These are phyloP conservation scores for Pseudogymnoascus sp. DNA, from an alignment of 2,329 filamentous ascomycete species.

Conservation along the genomic window DNA sequence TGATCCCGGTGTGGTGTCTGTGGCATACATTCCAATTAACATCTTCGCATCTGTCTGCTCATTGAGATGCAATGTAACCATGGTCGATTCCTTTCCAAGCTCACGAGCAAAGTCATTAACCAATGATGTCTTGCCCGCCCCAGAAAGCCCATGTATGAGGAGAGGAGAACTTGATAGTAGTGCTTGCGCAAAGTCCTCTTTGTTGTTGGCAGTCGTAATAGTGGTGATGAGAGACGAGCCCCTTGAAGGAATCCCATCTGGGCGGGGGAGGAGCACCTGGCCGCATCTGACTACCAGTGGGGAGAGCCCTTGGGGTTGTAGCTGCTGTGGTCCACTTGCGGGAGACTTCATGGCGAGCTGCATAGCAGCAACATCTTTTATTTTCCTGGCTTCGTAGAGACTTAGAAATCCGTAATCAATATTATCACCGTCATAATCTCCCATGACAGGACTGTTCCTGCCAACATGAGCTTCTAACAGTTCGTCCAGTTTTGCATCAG, in stretches of 20 bases:
- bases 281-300: constrained; percentile 57
- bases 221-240: constrained; percentile 58
- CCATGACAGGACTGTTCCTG: constrained; percentile 50
- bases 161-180: constrained; percentile 64
- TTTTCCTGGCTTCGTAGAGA: constrained; percentile 43
- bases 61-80: constrained; percentile 93
- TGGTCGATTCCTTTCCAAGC: constrained; percentile 68
- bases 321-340: not conserved
- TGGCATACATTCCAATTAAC: constrained; percentile 88
- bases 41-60: constrained; percentile 98
- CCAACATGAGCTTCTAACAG: constrained; percentile 62
- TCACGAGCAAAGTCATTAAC: constrained; percentile 74
- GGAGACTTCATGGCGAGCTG: not conserved
- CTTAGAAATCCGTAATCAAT: constrained; percentile 73
- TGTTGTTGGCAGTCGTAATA: constrained; percentile 62
- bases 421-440: constrained; percentile 63
- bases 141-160: constrained; percentile 72
- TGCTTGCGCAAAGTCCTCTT: constrained; percentile 58
- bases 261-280: constrained; percentile 57
- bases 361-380: constrained; percentile 18
- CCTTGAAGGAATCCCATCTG: constrained; percentile 40
- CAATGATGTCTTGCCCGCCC: constrained; percentile 83
- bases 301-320: constrained; percentile 41
- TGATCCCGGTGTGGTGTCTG: constrained; percentile 75
- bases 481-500: constrained; percentile 68